Evolutionary conservation across 768 basidiomycete genomes (phyloP).

Genomic region (Psilocybe tampanensis): DNA sequence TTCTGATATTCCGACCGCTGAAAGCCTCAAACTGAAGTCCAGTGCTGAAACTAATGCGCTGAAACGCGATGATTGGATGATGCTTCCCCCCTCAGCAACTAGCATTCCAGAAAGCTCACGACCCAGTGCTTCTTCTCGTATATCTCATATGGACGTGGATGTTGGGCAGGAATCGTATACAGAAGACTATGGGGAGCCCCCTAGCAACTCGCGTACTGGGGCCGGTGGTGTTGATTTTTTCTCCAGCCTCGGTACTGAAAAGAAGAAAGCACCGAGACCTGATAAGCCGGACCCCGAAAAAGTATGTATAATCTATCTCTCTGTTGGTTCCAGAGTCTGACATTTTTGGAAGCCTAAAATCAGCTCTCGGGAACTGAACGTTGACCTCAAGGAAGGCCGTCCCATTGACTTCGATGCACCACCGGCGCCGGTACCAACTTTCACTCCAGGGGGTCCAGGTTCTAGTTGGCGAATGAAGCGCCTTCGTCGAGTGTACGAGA

Average conservation of each 20-base stretch:
- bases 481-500: constrained; percentile 85
- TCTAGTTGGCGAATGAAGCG: constrained; percentile 99
- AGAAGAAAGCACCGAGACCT: constrained; percentile 61
- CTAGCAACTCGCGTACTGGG: constrained; percentile 45
- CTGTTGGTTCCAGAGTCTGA: not conserved
- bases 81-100: constrained; percentile 45
- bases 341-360: constrained; percentile 52
- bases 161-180: constrained; percentile 52
- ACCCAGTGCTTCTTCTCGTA: no score
- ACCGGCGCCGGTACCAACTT: constrained; percentile 45
- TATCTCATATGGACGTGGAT: constrained; percentile 24
- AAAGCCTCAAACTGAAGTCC: constrained; percentile 70
- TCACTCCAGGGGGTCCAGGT: constrained; percentile 86
- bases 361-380: constrained; percentile 65
- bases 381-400: constrained; percentile 50
- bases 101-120: constrained; percentile 23
- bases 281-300: constrained; percentile 73
- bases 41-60: constrained; percentile 50
- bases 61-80: constrained; percentile 91
- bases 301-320: constrained; percentile 38
- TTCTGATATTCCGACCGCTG: constrained; percentile 75
- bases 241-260: constrained; percentile 81
- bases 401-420: constrained; percentile 40
- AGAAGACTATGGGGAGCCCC: constrained; percentile 64
- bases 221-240: constrained; percentile 85